phyloP scores from a whole-genome alignment of 352 stramenopile species.

The Thalassiosira exigua region DNA sequence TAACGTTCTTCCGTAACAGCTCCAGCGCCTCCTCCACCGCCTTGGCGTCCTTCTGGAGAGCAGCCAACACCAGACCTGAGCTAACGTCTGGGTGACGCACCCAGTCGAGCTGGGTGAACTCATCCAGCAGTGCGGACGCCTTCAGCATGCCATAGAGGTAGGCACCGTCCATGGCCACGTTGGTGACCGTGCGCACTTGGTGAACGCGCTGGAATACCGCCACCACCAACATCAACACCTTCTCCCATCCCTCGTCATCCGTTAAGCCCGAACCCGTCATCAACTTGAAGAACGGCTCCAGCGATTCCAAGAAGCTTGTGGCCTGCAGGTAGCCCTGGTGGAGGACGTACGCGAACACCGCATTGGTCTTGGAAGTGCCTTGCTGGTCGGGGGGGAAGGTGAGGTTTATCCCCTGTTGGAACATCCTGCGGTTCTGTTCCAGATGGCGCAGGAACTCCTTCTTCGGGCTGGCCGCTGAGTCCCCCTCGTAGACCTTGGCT shows the following conservation, averaged over 20 bases:
- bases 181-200: not conserved
- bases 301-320: not conserved
- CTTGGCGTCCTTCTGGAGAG: slow-evolving; percentile 34
- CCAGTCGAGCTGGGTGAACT: slow-evolving; percentile 15
- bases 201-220: not conserved
- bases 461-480: not conserved
- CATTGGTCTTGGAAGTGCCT: slow-evolving; percentile 2
- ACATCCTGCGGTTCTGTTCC: not conserved
- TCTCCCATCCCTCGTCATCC: not conserved
- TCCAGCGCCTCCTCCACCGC: slow-evolving; percentile 3
- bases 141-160: slow-evolving; percentile 32
- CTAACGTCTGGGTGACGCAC: slow-evolving; percentile 31
- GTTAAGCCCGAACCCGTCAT: not conserved
- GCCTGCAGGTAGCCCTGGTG: not conserved
- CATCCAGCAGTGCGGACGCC: slow-evolving; percentile 10
- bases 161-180: not conserved
- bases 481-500: not conserved
- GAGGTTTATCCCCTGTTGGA: not conserved
- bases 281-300: not conserved
- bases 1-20: not conserved
- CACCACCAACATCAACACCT: not conserved
- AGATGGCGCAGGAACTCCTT: not conserved
- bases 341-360: not conserved
- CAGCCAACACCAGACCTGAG: slow-evolving; percentile 22
- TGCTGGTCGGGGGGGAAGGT: not conserved